Evolutionary conservation across 1,139 yeast species (phyloP).

Genomic region (Hanseniaspora sp.): DNA sequence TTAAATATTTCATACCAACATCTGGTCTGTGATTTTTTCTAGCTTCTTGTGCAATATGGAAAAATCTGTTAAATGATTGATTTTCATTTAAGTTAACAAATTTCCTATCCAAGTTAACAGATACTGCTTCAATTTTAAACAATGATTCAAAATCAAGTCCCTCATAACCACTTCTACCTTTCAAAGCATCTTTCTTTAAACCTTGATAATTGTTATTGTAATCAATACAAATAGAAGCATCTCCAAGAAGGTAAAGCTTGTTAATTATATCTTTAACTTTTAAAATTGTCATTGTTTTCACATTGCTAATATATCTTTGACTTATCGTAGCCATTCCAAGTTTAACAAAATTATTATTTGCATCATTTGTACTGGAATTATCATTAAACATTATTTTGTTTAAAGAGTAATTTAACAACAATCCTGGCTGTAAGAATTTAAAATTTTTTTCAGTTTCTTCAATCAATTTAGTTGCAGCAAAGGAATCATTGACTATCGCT

Average conservation of each 20-base stretch:
- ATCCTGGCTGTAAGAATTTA: conserved; percentile 31
- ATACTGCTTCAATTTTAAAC: conserved; percentile 9
- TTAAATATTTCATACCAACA: conserved; percentile 60
- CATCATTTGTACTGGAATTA: conserved; percentile 26
- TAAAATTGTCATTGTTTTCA: conserved; percentile 51
- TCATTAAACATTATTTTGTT: conserved; percentile 47
- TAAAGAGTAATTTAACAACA: conserved; percentile 51
- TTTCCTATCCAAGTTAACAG: conserved; percentile 17
- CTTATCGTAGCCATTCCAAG: conserved; percentile 36
- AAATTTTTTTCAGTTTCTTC: conserved; percentile 2
- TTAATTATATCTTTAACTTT: conserved; percentile 48
- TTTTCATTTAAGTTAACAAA: conserved; percentile 27
- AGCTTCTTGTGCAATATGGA: conserved; percentile 55
- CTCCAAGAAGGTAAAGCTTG: conserved; percentile 62
- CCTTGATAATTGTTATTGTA: background rate
- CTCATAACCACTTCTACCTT: background rate
- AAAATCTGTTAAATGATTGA: conserved; percentile 43
- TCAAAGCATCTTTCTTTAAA: background rate
- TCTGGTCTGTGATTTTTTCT: conserved; percentile 61
- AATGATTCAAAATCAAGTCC: conserved; percentile 5
- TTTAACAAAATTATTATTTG: conserved; percentile 25
- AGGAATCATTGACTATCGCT: conserved; percentile 39
- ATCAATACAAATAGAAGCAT: conserved; percentile 27
- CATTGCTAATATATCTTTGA: conserved; percentile 43
- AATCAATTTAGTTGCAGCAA: background rate